Evolutionary conservation across 106 monocot species (phyloP).

Genomic region (Chionographis japonica): DNA sequence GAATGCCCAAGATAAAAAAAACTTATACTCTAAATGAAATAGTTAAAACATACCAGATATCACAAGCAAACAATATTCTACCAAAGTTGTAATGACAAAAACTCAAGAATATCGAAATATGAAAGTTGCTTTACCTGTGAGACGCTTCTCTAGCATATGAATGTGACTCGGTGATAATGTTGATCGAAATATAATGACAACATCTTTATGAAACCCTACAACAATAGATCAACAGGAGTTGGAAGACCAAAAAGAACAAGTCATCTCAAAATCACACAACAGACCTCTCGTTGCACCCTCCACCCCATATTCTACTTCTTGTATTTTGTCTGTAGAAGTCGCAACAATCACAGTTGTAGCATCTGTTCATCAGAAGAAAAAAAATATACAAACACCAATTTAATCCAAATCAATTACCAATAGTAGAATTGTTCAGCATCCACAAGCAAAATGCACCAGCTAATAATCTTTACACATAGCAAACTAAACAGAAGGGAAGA

Average conservation of each 20-base stretch:
- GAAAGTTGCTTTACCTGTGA: slow-evolving; percentile 35
- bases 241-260: background rate
- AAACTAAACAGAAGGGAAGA: no score
- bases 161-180: slow-evolving; percentile 36
- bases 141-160: slow-evolving; percentile 42
- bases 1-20: background rate
- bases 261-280: background rate
- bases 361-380: slow-evolving; percentile 23
- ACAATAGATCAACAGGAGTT: slow-evolving; percentile 3
- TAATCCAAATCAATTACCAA: background rate
- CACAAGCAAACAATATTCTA: background rate
- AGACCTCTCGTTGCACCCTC: slow-evolving; percentile 37
- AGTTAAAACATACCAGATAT: background rate
- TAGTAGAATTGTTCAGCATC: no score
- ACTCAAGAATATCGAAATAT: slow-evolving; percentile 7
- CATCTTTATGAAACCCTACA: slow-evolving; percentile 46
- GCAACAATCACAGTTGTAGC: slow-evolving; percentile 42
- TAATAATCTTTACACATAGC: background rate
- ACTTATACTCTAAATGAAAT: background rate
- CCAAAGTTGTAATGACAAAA: background rate
- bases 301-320: slow-evolving; percentile 17
- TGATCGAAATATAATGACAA: slow-evolving; percentile 52
- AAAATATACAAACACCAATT: slow-evolving; percentile 6
- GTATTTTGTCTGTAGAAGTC: slow-evolving; percentile 16
- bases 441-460: background rate